Conservation (phyloP, 768 basidiomycete genomes). For the Trametes elegans region DNA sequence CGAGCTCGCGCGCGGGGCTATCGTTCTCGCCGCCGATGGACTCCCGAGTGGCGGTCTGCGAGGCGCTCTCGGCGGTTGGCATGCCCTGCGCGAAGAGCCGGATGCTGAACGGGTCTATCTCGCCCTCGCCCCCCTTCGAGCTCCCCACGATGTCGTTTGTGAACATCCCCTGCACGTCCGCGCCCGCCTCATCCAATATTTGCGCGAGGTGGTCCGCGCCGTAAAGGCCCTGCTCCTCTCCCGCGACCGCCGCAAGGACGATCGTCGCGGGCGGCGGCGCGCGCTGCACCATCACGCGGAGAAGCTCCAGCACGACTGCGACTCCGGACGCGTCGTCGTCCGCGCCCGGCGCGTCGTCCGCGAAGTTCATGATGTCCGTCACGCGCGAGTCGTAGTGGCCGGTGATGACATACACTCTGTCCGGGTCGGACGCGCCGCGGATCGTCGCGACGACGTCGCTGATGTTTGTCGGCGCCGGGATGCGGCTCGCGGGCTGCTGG, state of each 20-base stretch:
- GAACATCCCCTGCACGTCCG: constrained; percentile 55
- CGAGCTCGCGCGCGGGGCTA: constrained; percentile 49
- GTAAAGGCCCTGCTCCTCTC: constrained; percentile 52
- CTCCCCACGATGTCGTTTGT: constrained; percentile 59
- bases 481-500: constrained; percentile 35
- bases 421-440: constrained; percentile 44
- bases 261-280: constrained; percentile 48
- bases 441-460: constrained; percentile 53
- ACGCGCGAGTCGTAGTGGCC: constrained; percentile 56
- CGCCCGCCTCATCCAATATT: constrained; percentile 39
- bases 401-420: constrained; percentile 51
- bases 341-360: constrained; percentile 49
- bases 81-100: constrained; percentile 53
- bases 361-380: constrained; percentile 39
- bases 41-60: constrained; percentile 34
- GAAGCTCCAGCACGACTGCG: constrained; percentile 52
- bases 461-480: constrained; percentile 45
- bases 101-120: constrained; percentile 45
- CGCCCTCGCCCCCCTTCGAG: constrained; percentile 47
- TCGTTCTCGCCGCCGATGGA: constrained; percentile 55
- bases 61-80: constrained; percentile 41
- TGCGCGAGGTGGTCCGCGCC: constrained; percentile 49
- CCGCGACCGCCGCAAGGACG: constrained; percentile 49
- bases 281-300: constrained; percentile 46
- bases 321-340: constrained; percentile 56